These are phyloP conservation scores for Phaseolus lunatus DNA, from an alignment of 306 rosid genomes.

Conservation along the genomic window DNA sequence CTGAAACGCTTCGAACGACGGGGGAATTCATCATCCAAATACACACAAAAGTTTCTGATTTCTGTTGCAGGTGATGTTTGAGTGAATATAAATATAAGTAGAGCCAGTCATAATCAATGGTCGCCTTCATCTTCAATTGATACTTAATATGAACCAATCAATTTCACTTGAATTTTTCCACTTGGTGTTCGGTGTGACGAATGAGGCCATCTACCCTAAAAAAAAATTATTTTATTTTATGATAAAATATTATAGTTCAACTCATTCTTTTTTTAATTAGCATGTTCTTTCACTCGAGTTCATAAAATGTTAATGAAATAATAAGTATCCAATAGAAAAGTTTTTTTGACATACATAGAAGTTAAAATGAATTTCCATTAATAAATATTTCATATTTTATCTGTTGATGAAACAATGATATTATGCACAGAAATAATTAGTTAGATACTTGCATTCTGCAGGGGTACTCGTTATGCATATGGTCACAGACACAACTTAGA, in stretches of 20 bases:
- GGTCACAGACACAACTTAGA: too few species aligned
- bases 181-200: neutral
- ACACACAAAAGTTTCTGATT: neutral
- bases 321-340: too few species aligned
- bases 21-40: neutral
- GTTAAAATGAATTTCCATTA: too few species aligned
- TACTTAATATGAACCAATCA: neutral
- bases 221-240: neutral
- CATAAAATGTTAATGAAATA: too few species aligned
- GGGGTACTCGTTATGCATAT: too few species aligned
- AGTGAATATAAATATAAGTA: neutral
- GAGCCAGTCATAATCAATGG: neutral
- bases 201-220: neutral
- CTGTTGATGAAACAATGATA: too few species aligned
- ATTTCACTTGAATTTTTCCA: neutral
- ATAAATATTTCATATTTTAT: too few species aligned
- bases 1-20: slow-evolving; percentile 23
- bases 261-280: neutral
- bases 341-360: too few species aligned
- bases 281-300: neutral
- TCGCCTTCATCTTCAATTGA: neutral
- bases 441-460: too few species aligned
- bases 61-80: neutral
- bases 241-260: neutral
- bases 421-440: too few species aligned